Evolutionary conservation across 2,329 filamentous ascomycete genomes (phyloP), one percentile per base, ranked within the genome.

Genomic region (Alternaria atra): DNA sequence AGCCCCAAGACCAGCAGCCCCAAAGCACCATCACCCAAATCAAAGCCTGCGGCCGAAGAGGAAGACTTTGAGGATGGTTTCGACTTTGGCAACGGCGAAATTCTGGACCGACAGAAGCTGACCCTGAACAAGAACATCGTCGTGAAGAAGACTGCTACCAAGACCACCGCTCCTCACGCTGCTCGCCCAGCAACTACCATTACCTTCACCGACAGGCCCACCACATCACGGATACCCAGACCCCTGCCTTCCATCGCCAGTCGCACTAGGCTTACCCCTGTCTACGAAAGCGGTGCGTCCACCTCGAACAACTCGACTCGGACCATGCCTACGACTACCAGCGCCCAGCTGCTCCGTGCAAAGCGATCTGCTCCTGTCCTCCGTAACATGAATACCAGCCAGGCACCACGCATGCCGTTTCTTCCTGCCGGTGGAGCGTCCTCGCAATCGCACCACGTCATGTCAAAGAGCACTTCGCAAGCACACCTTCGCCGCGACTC

Each of bases 61-160:
- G 93, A 97, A 48, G 93, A 97, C 75, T 93, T 97, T 76, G 86
- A 97, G 55, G 86, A 91, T 27, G 94, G 91, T 40, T 86, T 99
- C 61, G 95, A 98, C 58, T 87, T 98, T 73, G 93, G 92, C 35
- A 89, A 92, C 69, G 92, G 90, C 6, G 91, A 94, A 66, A 85
- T 92, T 15, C 93, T 98, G 72, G 89, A 93, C 72, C 87, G 90
- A 2, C 88, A 86, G 59, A 97, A 94, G 78, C 84, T 93, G 43
- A 94, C 91, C 0, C 83, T 97, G 17, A 95, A 98, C 77, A 93
- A 92, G 65, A 97, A 99, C 76, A 87, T 99, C 67, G 94, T 94
- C 76, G 86, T 96, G 71, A 97, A 96, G 79, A 87, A 89, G 66
- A 83, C 87, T 23, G 78, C 78, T 46, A 44, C 68, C 35, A 78